Conservation (phyloP, 2,329 filamentous ascomycete species). For the Fusarium cicatricum region DNA sequence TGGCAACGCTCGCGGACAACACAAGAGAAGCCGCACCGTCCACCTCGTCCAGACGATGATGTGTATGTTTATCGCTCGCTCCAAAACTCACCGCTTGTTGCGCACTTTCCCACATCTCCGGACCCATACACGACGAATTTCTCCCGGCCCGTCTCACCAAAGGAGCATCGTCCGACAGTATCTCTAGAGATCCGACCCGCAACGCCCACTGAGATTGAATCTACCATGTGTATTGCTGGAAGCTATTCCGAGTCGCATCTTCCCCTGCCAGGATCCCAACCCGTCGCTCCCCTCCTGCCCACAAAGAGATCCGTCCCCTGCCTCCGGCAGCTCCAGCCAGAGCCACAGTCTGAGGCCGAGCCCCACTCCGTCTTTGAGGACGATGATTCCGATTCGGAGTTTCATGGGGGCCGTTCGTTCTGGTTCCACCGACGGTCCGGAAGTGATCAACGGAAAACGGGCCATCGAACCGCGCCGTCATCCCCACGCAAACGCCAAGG, state of each 20-base stretch:
- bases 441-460: conserved; percentile 41
- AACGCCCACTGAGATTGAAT: conserved; percentile 15
- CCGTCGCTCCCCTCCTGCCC: conserved; percentile 29
- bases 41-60: conserved; percentile 43
- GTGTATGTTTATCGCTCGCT: conserved; percentile 25
- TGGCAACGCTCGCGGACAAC: conserved; percentile 40
- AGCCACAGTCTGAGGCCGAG: conserved; percentile 31
- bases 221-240: conserved; percentile 33
- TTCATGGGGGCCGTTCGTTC: conserved; percentile 47
- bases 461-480: conserved; percentile 35
- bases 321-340: conserved; percentile 37
- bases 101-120: conserved; percentile 27
- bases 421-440: conserved; percentile 53
- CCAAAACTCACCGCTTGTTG: conserved; percentile 21
- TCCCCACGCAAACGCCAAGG: conserved; percentile 44
- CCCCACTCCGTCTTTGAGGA: conserved; percentile 58
- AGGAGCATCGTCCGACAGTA: conserved; percentile 17
- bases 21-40: conserved; percentile 40
- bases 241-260: conserved; percentile 38
- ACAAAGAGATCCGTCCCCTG: conserved; percentile 42
- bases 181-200: conserved; percentile 24
- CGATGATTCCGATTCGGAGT: conserved; percentile 53
- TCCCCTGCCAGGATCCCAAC: conserved; percentile 23
- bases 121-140: conserved; percentile 20
- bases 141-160: conserved; percentile 29